Evolutionary conservation across 2,329 filamentous ascomycete species (phyloP).

Genomic region (Paraconiothyrium sp.): DNA sequence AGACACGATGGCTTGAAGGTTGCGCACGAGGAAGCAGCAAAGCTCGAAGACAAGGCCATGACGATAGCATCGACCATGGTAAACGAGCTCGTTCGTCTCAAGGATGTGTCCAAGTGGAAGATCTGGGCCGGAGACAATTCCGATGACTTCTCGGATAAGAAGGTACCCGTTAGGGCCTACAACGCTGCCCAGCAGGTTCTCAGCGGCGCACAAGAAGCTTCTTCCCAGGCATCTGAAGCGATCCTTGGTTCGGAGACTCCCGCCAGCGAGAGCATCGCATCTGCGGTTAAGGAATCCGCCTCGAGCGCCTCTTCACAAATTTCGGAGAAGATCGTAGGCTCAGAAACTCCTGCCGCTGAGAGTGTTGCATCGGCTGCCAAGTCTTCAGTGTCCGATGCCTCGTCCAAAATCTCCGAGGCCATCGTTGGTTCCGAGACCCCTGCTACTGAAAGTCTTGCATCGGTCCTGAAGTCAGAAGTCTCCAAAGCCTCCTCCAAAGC

Average conservation of each 20-base stretch:
- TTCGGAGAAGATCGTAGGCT: slow-evolving; percentile 35
- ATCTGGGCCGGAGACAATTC: slow-evolving; percentile 76
- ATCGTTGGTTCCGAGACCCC: slow-evolving; percentile 23
- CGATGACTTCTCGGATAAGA: slow-evolving; percentile 79
- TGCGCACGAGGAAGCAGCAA: slow-evolving; percentile 72
- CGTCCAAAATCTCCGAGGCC: slow-evolving; percentile 37
- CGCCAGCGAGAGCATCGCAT: slow-evolving; percentile 46
- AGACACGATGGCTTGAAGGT: slow-evolving; percentile 75
- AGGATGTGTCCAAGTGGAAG: slow-evolving; percentile 87
- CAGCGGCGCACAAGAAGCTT: slow-evolving; percentile 49
- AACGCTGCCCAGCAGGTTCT: slow-evolving; percentile 56
- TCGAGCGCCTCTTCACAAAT: slow-evolving; percentile 45
- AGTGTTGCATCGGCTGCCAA: slow-evolving; percentile 32
- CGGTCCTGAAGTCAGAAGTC: slow-evolving; percentile 21
- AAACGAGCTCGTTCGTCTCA: slow-evolving; percentile 80
- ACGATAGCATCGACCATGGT: slow-evolving; percentile 79
- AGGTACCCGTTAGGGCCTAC: slow-evolving; percentile 65
- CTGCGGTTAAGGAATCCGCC: slow-evolving; percentile 48
- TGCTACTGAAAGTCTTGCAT: slow-evolving; percentile 27
- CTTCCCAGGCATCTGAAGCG: slow-evolving; percentile 49
- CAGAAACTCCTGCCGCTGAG: slow-evolving; percentile 29
- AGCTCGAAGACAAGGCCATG: slow-evolving; percentile 84
- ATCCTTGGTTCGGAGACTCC: slow-evolving; percentile 46
- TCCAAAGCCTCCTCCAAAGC: slow-evolving; percentile 37
- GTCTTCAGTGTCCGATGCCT: slow-evolving; percentile 26